Conservation (phyloP, 192 early-diverging fungal species). For the Coemansia sp. region DNA sequence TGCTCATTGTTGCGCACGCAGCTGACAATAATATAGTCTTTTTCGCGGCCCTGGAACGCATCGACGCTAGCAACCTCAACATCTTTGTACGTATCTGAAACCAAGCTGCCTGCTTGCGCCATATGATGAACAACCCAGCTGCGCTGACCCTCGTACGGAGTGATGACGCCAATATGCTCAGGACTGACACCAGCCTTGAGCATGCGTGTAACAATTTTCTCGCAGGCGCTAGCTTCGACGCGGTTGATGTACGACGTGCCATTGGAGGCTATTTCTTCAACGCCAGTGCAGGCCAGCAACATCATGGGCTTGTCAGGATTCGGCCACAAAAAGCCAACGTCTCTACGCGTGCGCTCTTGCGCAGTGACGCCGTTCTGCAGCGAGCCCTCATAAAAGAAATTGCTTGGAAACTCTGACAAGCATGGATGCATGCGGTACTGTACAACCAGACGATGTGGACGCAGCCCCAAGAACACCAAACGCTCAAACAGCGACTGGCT, state of each 20-base stretch:
- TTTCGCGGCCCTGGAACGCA: slow-evolving; percentile 99
- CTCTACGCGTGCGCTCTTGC: slow-evolving; percentile 81
- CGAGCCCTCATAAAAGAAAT: slow-evolving; percentile 99
- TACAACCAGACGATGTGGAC: slow-evolving; percentile 94
- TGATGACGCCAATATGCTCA: slow-evolving; percentile 95
- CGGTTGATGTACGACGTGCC: slow-evolving; percentile 98
- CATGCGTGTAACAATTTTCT: slow-evolving; percentile 95
- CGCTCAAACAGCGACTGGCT: slow-evolving; percentile 97
- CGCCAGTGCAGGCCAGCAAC: slow-evolving; percentile 88
- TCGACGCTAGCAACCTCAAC: slow-evolving; percentile 99
- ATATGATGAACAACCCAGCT: slow-evolving; percentile 95
- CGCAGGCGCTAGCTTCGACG: slow-evolving; percentile 93
- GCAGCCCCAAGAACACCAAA: slow-evolving; percentile 84
- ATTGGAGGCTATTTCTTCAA: slow-evolving; percentile 95
- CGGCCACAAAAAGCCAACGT: slow-evolving; percentile 97
- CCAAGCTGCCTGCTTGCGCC: slow-evolving; percentile 88
- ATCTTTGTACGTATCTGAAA: slow-evolving; percentile 95
- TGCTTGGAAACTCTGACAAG: slow-evolving; percentile 97
- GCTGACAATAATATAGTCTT: slow-evolving; percentile 98
- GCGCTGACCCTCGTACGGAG: slow-evolving; percentile 98
- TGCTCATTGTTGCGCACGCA: slow-evolving; percentile 98
- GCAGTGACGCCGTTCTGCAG: slow-evolving; percentile 96
- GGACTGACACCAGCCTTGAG: slow-evolving; percentile 84
- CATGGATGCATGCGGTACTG: slow-evolving; percentile 99
- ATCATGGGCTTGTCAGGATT: slow-evolving; percentile 91